Conservation (phyloP, 257 asterid genomes). For the Anisodus acutangulus region DNA sequence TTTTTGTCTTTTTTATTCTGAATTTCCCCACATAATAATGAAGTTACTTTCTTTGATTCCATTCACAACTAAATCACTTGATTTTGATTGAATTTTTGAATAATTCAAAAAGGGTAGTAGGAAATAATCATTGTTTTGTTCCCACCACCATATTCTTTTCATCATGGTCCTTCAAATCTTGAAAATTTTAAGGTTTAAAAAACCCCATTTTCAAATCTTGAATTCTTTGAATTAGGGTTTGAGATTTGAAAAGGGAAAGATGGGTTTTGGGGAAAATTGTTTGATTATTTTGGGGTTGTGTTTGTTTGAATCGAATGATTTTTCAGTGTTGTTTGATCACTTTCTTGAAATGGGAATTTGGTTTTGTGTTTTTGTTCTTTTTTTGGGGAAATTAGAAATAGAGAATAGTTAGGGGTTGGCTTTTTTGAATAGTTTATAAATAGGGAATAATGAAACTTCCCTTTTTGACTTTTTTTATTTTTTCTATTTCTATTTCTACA, state of each 20-base stretch:
- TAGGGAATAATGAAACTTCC: not conserved
- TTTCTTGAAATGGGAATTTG: not conserved
- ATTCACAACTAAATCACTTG: slow-evolving; percentile 18
- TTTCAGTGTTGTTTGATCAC: slow-evolving; percentile 2
- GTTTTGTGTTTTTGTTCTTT: not conserved
- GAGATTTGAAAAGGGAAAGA: not conserved
- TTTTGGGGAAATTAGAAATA: not conserved
- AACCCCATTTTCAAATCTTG: not conserved
- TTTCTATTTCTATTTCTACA: not conserved
- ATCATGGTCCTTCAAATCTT: slow-evolving; percentile 21
- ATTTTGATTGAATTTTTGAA: slow-evolving; percentile 14
- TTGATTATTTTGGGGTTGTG: not conserved
- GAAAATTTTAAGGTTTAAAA: not conserved
- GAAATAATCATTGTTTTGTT: not conserved
- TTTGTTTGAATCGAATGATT: not conserved
- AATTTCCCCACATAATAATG: slow-evolving; percentile 19
- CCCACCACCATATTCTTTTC: slow-evolving; percentile 22
- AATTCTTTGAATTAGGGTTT: slow-evolving; percentile 6
- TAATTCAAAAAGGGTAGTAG: slow-evolving; percentile 23
- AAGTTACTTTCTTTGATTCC: slow-evolving; percentile 28
- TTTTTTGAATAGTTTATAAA: too few relatives aligned
- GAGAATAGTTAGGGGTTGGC: too few relatives aligned
- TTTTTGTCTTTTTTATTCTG: slow-evolving; percentile 31
- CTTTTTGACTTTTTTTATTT: not conserved
- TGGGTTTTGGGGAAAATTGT: not conserved